These are phyloP conservation scores for Penicillium sp. DNA, from an alignment of 2,329 filamentous ascomycete genomes.

Conservation along the genomic window DNA sequence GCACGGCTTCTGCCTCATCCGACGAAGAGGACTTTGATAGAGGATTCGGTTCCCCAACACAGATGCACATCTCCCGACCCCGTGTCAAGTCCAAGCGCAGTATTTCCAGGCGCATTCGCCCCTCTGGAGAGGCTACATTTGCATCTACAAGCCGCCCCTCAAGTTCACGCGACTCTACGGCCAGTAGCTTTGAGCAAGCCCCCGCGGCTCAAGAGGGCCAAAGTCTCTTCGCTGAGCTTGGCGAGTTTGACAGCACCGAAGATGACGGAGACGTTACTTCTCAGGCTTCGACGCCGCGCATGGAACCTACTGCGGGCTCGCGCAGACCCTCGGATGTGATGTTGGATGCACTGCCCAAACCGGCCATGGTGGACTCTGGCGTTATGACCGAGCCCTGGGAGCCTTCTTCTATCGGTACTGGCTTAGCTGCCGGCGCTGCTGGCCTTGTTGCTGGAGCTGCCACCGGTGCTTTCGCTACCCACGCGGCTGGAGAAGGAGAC, in stretches of 20 bases:
- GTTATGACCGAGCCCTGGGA: constrained; percentile 65
- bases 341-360: constrained; percentile 23
- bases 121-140: constrained; percentile 48
- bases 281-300: constrained; percentile 43
- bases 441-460: constrained; percentile 25
- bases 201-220: constrained; percentile 60
- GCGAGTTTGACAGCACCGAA: constrained; percentile 70
- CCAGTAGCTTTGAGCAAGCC: constrained; percentile 53
- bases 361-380: constrained; percentile 60
- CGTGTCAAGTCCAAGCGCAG: constrained; percentile 71
- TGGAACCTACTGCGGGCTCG: constrained; percentile 30
- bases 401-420: constrained; percentile 24
- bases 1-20: constrained; percentile 83
- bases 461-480: constrained; percentile 22
- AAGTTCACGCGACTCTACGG: constrained; percentile 55
- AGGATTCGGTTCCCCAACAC: constrained; percentile 68
- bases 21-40: constrained; percentile 66
- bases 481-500: constrained; percentile 17
- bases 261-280: constrained; percentile 64
- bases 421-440: constrained; percentile 10
- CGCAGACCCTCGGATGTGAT: constrained; percentile 35
- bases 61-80: constrained; percentile 68
- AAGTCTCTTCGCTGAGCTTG: constrained; percentile 88
- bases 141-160: constrained; percentile 41
- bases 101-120: constrained; percentile 59